A percentile compares a stretch with the other conserved stretches of the same genome.
phyloP scores from a whole-genome alignment of 2,329 filamentous ascomycete genomes.

The Trichocomaceae sp. region DNA sequence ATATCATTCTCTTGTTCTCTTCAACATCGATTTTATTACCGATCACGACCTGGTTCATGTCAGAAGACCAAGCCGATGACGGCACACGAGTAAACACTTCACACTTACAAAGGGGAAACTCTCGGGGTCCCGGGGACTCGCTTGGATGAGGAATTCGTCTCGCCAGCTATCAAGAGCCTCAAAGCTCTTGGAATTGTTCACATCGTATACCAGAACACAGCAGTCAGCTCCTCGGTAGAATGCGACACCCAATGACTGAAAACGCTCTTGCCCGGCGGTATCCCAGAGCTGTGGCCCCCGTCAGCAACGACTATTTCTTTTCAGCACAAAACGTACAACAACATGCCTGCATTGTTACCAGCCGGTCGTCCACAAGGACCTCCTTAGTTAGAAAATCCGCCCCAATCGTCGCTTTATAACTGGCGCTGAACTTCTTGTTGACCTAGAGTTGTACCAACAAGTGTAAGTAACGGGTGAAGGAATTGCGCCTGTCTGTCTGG shows the following conservation, averaged over 20 bases:
- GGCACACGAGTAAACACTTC: no score
- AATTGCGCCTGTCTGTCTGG: background rate
- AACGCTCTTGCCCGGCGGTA: conserved; percentile 92
- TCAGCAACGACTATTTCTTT: background rate
- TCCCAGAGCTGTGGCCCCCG: conserved; percentile 76
- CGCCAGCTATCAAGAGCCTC: conserved; percentile 97
- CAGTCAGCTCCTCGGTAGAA: conserved; percentile 98
- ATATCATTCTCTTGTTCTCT: conserved; percentile 95
- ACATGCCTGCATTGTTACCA: conserved; percentile 94
- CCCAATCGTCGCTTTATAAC: conserved; percentile 98
- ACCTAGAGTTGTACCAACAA: conserved; percentile 62
- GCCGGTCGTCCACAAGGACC: conserved; percentile 90
- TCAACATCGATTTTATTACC: conserved; percentile 99
- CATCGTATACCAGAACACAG: conserved; percentile 95
- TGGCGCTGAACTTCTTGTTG: conserved; percentile 99
- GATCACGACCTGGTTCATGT: conserved; percentile 64
- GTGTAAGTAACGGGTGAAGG: conserved; percentile 6
- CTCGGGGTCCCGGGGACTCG: conserved; percentile 89
- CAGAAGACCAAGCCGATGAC: background rate
- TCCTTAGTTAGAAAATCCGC: conserved; percentile 98
- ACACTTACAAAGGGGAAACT: conserved; percentile 91
- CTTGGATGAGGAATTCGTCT: conserved; percentile 96
- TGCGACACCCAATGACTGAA: conserved; percentile 92
- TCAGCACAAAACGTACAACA: background rate
- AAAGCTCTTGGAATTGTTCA: conserved; percentile 99